Percentiles rank a stretch among this genome's conserved stretches.
Evolutionary conservation across 2,329 filamentous ascomycete genomes (phyloP).

Genomic region (Hypoxylon sp.): DNA sequence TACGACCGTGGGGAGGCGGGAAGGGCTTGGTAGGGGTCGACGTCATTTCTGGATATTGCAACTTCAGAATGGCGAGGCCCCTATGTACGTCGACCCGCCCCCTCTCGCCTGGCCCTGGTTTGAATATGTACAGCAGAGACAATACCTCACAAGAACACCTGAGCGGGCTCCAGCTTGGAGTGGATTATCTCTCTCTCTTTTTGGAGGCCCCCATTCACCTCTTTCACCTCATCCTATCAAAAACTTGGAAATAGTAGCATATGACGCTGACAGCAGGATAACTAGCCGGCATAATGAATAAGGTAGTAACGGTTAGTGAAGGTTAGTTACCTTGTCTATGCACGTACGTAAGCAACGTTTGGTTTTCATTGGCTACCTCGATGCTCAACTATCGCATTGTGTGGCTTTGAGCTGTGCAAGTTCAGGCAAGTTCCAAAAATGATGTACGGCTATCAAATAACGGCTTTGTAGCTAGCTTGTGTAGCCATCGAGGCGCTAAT

Average conservation of each 20-base stretch:
- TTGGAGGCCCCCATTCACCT: slow-evolving; percentile 14
- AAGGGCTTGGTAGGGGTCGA: slow-evolving; percentile 27
- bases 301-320: slow-evolving; percentile 34
- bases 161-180: slow-evolving; percentile 23
- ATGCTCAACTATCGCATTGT: slow-evolving; percentile 23
- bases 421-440: slow-evolving; percentile 6
- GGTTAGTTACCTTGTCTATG: background rate
- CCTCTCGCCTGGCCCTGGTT: slow-evolving; percentile 26
- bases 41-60: slow-evolving; percentile 35
- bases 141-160: slow-evolving; percentile 25
- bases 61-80: slow-evolving; percentile 1
- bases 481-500: slow-evolving; percentile 30
- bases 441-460: slow-evolving; percentile 29
- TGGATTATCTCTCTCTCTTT: slow-evolving; percentile 25
- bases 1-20: slow-evolving; percentile 20
- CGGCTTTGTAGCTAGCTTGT: slow-evolving; percentile 20
- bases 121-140: slow-evolving; percentile 3
- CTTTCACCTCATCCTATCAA: slow-evolving; percentile 38
- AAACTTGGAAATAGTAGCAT: slow-evolving; percentile 44
- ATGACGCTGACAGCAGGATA: slow-evolving; percentile 46
- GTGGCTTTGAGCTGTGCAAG: slow-evolving; percentile 32
- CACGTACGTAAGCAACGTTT: slow-evolving; percentile 2
- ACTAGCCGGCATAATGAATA: slow-evolving; percentile 28
- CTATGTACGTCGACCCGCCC: slow-evolving; percentile 18
- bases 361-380: background rate